A percentile compares a stretch with the other conserved stretches of the same genome.
phyloP scores from a whole-genome alignment of 768 basidiomycete genomes.

The Russula griseocarnosa region DNA sequence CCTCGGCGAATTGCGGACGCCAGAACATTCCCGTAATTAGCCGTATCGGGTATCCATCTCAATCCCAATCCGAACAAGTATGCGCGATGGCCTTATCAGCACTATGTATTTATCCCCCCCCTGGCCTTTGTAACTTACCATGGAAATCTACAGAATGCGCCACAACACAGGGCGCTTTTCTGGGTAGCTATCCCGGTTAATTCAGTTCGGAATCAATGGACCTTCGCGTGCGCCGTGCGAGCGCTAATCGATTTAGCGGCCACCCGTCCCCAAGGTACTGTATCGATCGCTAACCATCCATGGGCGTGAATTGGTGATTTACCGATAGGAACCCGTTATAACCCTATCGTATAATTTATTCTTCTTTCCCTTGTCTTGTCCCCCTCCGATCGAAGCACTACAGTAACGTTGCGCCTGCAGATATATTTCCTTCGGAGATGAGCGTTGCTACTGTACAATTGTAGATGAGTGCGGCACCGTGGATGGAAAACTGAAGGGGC shows the following conservation, averaged over 20 bases:
- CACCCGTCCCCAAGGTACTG: background rate
- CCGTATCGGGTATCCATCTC: background rate
- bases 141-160: background rate
- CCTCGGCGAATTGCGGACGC: background rate
- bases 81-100: background rate
- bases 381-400: background rate
- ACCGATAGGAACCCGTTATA: background rate
- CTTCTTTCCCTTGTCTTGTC: background rate
- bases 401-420: background rate
- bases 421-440: background rate
- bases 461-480: background rate
- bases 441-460: too few relatives aligned
- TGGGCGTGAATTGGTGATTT: background rate
- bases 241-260: background rate
- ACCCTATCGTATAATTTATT: too few relatives aligned
- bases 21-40: background rate
- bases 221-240: background rate
- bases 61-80: background rate
- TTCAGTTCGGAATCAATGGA: background rate
- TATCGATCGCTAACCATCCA: background rate
- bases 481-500: background rate
- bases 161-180: background rate
- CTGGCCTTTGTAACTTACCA: too few relatives aligned
- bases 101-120: background rate
- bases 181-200: background rate